These are phyloP conservation scores for Craspedostauros australis DNA, from an alignment of 108 stramenopile genomes.

Conservation along the genomic window DNA sequence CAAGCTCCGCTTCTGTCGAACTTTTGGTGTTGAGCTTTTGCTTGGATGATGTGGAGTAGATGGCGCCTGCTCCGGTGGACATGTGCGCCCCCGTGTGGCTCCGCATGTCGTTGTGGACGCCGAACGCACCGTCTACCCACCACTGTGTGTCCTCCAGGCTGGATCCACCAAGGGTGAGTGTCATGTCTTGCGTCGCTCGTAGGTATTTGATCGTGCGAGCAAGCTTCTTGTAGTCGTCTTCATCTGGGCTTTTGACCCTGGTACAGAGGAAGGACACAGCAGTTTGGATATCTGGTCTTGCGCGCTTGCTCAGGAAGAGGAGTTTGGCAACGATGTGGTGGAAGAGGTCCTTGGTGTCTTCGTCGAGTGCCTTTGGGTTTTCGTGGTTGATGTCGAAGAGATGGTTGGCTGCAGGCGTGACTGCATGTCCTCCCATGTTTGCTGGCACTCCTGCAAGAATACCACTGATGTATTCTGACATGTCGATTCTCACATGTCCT, in stretches of 20 bases:
- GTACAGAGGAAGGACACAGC: constrained; percentile 46
- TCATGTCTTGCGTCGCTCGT: constrained; percentile 14
- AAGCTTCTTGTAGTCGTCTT: constrained; percentile 44
- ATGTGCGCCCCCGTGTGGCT: constrained; percentile 31
- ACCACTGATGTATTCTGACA: constrained; percentile 17
- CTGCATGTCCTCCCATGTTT: not conserved
- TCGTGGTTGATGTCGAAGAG: constrained; percentile 20
- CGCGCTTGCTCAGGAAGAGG: constrained; percentile 19
- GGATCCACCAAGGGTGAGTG: constrained; percentile 14
- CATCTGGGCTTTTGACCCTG: constrained; percentile 27
- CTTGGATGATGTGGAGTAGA: constrained; percentile 12
- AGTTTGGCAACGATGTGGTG: constrained; percentile 23
- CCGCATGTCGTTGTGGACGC: constrained; percentile 26
- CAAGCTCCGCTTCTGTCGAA: constrained; percentile 32
- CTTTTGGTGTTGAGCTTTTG: constrained; percentile 40
- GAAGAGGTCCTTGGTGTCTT: constrained; percentile 7
- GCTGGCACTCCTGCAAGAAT: constrained; percentile 3
- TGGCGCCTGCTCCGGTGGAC: constrained; percentile 20
- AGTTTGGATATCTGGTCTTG: constrained; percentile 31
- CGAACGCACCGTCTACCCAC: constrained; percentile 24
- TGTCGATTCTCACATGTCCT: constrained; percentile 10
- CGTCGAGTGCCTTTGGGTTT: not conserved
- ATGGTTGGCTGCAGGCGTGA: constrained; percentile 18
- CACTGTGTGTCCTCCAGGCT: constrained; percentile 1
- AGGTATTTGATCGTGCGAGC: constrained; percentile 31